Base-by-base conservation (phyloP, 768 basidiomycete species). In the Leucocoprinus sp. region DNA sequence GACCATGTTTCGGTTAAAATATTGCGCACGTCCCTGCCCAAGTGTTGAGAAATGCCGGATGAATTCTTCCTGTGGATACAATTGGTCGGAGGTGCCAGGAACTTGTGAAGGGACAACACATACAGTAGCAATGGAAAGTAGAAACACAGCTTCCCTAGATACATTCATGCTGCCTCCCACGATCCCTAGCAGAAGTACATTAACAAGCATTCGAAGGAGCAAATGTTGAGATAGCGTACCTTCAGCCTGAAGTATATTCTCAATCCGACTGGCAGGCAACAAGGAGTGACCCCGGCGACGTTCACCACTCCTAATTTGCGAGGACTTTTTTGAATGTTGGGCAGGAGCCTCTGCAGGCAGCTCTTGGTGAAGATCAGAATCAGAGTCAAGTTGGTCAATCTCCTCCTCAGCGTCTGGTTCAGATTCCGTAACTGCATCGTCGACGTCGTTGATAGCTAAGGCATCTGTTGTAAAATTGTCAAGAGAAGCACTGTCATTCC, bases 161-260 rank as follows among this genome's bases (percentile, higher is more conserved):
- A 87, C 65, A 8, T 79, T 75, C 55, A 87, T 67, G 49, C 70
- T 74, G 3, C 76, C n/a, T 7, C 31, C 74, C 27, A 42, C 24
- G 8, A 48, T 14, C 35, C 46, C 46, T 48, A 18, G 21, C 4
- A 28, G 22, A 15, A 74, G 76, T 34, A 76, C 71, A 31, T 50
- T 18, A 12, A 40, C 31, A 12, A 28, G 17, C 14, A 14, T 8
- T 21, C 38, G 17, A 35, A 12, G 27, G 21, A 27, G 45, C 27
- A 8, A 14, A 38, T 11, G 35, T 35, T 26, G 8, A n/a, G 31
- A 18, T 37, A 21, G 65, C 73, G 38, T 60, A 80, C 86, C 84
- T 51, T 91, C 85, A 9, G 84, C 80, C 55, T 88, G 79, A 33
- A 88, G 68, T 54, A 91, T 88, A 56, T 75, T 82, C 61, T 90